phyloP scores from a whole-genome alignment of 805 yeast genomes.

The Saccharomycopsis amapae region DNA sequence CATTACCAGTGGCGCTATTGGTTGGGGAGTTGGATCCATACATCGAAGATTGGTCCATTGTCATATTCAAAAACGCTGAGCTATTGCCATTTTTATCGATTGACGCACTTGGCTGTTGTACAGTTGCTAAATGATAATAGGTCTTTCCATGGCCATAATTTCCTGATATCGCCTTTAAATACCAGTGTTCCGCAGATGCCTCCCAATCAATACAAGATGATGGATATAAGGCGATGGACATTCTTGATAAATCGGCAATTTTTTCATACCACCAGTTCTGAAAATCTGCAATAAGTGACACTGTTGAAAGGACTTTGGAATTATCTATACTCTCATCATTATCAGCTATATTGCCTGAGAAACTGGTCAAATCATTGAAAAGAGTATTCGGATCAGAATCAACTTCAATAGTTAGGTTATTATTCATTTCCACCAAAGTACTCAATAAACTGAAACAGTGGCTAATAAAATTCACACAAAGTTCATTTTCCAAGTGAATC shows the following conservation, averaged over 20 bases:
- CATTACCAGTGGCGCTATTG: not conserved
- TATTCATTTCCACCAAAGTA: conserved; percentile 47
- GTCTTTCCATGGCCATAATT: conserved; percentile 81
- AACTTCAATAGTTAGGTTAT: conserved; percentile 45
- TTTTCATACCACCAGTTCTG: conserved; percentile 64
- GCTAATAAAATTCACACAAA: conserved; percentile 19
- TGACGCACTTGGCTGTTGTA: conserved; percentile 42
- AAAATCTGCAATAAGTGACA: conserved; percentile 42
- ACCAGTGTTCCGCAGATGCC: conserved; percentile 77
- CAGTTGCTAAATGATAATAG: conserved; percentile 83
- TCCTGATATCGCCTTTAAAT: conserved; percentile 60
- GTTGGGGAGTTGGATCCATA: not conserved
- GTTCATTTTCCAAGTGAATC: conserved; percentile 17
- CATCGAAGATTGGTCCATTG: not conserved
- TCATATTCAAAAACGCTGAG: too few species aligned
- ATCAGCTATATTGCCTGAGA: not conserved
- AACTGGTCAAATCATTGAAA: not conserved
- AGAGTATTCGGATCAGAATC: conserved; percentile 27
- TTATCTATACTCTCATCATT: not conserved
- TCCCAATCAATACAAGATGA: conserved; percentile 84
- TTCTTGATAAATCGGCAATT: conserved; percentile 75
- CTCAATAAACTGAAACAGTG: conserved; percentile 19
- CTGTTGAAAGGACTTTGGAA: conserved; percentile 39
- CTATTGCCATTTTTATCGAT: not conserved
- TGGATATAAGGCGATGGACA: conserved; percentile 81